These are phyloP conservation scores for Veloboletus limbatus DNA, from an alignment of 1,284 basidiomycete species.

Conservation along the genomic window DNA sequence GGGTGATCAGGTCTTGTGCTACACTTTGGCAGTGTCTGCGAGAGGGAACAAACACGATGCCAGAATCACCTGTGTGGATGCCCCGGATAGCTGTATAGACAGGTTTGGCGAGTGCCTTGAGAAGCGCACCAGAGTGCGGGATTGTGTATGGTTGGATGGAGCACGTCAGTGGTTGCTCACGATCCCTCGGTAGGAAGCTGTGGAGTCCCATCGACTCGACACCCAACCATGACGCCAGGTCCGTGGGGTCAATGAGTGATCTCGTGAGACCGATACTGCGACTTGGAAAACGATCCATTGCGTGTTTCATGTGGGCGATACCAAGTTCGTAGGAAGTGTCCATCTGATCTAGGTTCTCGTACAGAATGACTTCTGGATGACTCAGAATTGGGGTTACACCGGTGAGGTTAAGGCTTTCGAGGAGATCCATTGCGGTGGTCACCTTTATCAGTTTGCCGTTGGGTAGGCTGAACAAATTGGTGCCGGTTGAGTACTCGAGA, in stretches of 20 bases:
- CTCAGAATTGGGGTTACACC: conserved; percentile 35
- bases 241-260: conserved; percentile 78
- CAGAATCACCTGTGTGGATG: conserved; percentile 44
- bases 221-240: conserved; percentile 83
- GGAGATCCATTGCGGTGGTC: conserved; percentile 50
- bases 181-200: conserved; percentile 80
- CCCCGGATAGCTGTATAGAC: conserved; percentile 67
- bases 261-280: conserved; percentile 79
- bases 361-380: conserved; percentile 66
- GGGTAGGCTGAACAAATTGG: conserved; percentile 35
- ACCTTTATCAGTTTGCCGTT: conserved; percentile 49
- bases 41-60: conserved; percentile 91
- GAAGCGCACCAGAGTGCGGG: conserved; percentile 81
- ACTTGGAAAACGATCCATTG: conserved; percentile 56
- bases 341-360: conserved; percentile 87
- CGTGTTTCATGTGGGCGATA: conserved; percentile 65
- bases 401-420: conserved; percentile 32
- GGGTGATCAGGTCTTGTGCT: conserved; percentile 85
- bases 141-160: conserved; percentile 81
- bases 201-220: conserved; percentile 66
- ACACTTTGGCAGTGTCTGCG: conserved; percentile 75
- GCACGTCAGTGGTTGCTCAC: conserved; percentile 76
- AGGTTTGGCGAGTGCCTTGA: conserved; percentile 93
- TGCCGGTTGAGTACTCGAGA: conserved; percentile 41
- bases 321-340: conserved; percentile 83